phyloP scores from a whole-genome alignment of 2,329 filamentous ascomycete species.

The Talaromyces sp. region DNA sequence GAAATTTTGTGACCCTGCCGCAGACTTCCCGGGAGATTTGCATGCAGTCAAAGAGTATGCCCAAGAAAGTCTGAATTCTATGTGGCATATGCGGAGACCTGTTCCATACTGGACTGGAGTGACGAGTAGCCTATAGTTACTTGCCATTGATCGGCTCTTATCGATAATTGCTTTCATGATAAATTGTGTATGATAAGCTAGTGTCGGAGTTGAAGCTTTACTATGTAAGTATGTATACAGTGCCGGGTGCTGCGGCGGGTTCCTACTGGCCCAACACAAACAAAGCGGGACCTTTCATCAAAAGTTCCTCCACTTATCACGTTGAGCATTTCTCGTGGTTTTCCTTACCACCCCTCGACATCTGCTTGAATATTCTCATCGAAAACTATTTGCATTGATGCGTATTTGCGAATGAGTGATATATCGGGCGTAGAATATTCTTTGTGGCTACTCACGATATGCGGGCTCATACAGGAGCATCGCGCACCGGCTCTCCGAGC shows the following conservation, averaged over 20 bases:
- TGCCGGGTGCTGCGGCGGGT: neutral
- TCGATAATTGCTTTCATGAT: neutral
- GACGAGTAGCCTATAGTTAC: neutral
- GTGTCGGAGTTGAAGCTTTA: neutral
- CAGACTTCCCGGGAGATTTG: neutral
- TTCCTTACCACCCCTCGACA: too few species aligned
- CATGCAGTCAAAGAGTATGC: slow-evolving; percentile 27
- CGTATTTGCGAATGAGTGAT: neutral
- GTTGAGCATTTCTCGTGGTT: neutral
- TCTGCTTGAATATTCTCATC: neutral
- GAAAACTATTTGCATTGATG: neutral
- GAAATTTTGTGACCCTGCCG: too few species aligned
- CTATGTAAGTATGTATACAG: neutral
- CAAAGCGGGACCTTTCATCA: slow-evolving; percentile 3
- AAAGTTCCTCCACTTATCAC: neutral
- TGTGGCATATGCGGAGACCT: slow-evolving; percentile 20
- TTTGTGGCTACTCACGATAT: neutral
- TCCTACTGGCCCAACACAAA: neutral
- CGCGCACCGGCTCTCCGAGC: neutral
- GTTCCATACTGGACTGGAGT: slow-evolving; percentile 17
- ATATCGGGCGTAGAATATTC: neutral
- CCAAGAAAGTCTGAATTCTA: neutral
- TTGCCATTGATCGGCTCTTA: neutral
- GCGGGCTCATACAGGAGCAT: neutral
- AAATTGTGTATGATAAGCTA: neutral